A percentile compares a stretch with the other conserved stretches of the same genome.
Evolutionary conservation across 202 grass and related monocot species (phyloP).

Genomic region (Musa balbisiana): DNA sequence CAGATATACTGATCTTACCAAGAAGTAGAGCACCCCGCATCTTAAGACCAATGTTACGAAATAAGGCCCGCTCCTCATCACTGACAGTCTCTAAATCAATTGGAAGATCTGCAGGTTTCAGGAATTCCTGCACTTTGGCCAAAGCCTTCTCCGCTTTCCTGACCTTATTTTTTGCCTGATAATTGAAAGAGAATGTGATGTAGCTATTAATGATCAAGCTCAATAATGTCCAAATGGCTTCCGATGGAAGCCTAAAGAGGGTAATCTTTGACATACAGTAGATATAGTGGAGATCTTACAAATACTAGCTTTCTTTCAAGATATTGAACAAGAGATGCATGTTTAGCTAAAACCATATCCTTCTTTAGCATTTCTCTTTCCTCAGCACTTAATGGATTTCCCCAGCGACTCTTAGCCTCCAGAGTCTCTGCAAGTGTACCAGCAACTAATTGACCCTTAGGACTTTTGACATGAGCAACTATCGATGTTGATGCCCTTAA

Average conservation of each 20-base stretch:
- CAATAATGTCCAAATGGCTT: not conserved
- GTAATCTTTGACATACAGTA: not conserved
- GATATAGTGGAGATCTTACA: constrained; percentile 41
- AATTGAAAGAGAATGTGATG: not conserved
- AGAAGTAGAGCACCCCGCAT: constrained; percentile 73
- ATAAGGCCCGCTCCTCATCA: constrained; percentile 78
- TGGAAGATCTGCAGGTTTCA: constrained; percentile 63
- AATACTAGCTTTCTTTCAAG: constrained; percentile 71
- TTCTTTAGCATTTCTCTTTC: constrained; percentile 60
- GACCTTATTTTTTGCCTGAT: constrained; percentile 71
- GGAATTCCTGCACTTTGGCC: constrained; percentile 71
- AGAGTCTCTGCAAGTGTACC: constrained; percentile 80
- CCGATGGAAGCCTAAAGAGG: not conserved
- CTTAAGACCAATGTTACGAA: constrained; percentile 75
- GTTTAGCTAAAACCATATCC: constrained; percentile 48
- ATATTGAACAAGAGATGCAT: constrained; percentile 57
- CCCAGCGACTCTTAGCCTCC: constrained; percentile 71
- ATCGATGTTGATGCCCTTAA: constrained; percentile 50
- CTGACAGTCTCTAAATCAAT: constrained; percentile 89
- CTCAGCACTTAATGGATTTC: constrained; percentile 39
- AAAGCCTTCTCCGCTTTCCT: constrained; percentile 80
- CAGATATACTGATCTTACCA: constrained; percentile 38
- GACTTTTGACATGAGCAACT: constrained; percentile 25
- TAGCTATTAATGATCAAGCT: not conserved
- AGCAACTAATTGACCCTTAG: constrained; percentile 52